phyloP scores from a whole-genome alignment of 2,329 filamentous ascomycete genomes.

The Taxawa tesnikishii region DNA sequence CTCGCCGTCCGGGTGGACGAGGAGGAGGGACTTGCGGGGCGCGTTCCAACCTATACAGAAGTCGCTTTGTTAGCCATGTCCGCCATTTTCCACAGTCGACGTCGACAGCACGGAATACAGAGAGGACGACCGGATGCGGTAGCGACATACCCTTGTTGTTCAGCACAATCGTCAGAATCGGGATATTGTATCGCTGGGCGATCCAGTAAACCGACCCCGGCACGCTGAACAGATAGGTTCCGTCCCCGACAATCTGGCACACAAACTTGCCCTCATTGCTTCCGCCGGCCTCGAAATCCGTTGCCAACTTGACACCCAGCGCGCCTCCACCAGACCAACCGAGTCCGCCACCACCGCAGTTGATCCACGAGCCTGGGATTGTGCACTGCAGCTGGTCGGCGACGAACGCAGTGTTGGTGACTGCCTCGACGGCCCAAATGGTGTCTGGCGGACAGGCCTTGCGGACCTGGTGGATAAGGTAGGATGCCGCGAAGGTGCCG shows the following conservation, averaged over 20 bases:
- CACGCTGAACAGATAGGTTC: slow-evolving; percentile 54
- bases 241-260: slow-evolving; percentile 55
- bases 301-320: slow-evolving; percentile 64
- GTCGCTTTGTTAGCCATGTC: not conserved
- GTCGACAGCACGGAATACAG: not conserved
- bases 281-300: slow-evolving; percentile 38
- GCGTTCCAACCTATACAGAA: slow-evolving; percentile 48
- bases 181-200: slow-evolving; percentile 51
- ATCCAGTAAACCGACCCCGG: slow-evolving; percentile 60
- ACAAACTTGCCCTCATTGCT: slow-evolving; percentile 45
- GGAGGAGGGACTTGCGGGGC: slow-evolving; percentile 45
- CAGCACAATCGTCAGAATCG: slow-evolving; percentile 52
- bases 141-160: slow-evolving; percentile 48
- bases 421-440: slow-evolving; percentile 66
- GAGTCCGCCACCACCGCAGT: slow-evolving; percentile 68
- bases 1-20: slow-evolving; percentile 54
- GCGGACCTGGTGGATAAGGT: slow-evolving; percentile 42
- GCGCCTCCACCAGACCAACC: slow-evolving; percentile 70
- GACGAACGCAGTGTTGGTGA: slow-evolving; percentile 57
- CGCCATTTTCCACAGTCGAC: not conserved
- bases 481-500: slow-evolving; percentile 50
- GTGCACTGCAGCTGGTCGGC: slow-evolving; percentile 59
- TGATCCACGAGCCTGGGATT: slow-evolving; percentile 62
- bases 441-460: slow-evolving; percentile 49
- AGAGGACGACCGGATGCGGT: too few relatives aligned